These are phyloP conservation scores for Candida yuanshanica DNA, from an alignment of 805 yeast genomes.

Conservation along the genomic window DNA sequence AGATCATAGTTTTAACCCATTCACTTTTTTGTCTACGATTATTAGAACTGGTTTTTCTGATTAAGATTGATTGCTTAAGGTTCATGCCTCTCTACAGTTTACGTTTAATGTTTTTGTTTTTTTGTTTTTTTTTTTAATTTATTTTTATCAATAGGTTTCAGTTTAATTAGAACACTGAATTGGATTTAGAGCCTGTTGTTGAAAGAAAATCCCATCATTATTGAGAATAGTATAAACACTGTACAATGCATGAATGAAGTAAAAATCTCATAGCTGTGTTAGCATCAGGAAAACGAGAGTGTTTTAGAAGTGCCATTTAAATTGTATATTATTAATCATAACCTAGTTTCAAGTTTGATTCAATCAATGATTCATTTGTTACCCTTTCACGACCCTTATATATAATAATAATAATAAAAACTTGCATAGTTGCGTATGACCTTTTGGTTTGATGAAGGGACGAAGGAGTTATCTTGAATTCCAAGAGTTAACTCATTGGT, in stretches of 20 bases:
- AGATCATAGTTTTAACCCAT: no score
- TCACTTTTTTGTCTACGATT: neutral
- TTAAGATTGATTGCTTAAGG: neutral
- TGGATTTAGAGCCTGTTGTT: no score
- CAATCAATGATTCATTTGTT: neutral
- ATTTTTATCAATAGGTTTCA: no score
- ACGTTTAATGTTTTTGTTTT: neutral
- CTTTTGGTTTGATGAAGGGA: neutral
- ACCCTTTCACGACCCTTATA: neutral
- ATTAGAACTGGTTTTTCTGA: neutral
- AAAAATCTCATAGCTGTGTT: neutral
- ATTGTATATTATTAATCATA: neutral
- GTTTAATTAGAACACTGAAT: no score
- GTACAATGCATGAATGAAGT: neutral
- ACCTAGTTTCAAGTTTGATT: neutral
- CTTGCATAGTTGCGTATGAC: neutral
- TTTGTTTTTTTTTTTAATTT: no score
- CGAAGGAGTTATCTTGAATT: neutral
- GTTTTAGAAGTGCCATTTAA: neutral
- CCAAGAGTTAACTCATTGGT: neutral
- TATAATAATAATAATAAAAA: neutral
- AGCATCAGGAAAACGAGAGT: neutral
- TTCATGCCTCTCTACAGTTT: neutral
- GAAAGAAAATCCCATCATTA: no score
- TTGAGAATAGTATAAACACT: neutral